These are phyloP conservation scores for Mangifera indica DNA, from an alignment of 345 rosid species.

Conservation along the genomic window DNA sequence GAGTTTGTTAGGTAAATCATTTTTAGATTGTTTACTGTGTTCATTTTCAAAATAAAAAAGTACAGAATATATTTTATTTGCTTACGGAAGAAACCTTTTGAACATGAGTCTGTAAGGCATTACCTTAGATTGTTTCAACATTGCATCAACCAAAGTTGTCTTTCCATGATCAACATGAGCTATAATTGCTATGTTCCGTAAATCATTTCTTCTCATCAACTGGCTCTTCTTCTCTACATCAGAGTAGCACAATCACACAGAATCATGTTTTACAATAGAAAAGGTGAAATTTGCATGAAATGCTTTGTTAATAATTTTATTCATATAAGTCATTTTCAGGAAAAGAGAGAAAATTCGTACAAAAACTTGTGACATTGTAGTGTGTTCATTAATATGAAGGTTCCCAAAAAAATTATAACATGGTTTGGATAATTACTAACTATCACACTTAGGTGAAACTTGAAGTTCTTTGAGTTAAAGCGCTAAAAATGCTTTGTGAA, in stretches of 20 bases:
- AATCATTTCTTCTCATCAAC: constrained; percentile 66
- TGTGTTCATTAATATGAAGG: too few relatives aligned
- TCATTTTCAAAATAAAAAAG: too few relatives aligned
- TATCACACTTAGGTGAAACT: too few relatives aligned
- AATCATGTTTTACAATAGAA: not conserved
- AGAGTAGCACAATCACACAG: constrained; percentile 18
- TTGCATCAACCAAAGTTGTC: constrained; percentile 96
- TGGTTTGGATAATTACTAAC: too few relatives aligned
- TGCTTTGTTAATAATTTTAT: not conserved
- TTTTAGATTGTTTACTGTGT: not conserved
- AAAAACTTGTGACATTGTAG: too few relatives aligned
- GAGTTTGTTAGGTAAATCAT: not conserved
- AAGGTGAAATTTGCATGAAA: not conserved
- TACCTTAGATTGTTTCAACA: constrained; percentile 95
- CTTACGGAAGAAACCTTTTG: not conserved
- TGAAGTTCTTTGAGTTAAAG: too few relatives aligned
- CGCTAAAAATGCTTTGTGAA: not conserved
- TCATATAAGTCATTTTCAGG: too few relatives aligned
- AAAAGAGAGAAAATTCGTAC: too few relatives aligned
- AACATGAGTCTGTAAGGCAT: not conserved
- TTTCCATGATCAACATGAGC: constrained; percentile 99
- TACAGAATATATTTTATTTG: not conserved
- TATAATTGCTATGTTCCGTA: constrained; percentile 92
- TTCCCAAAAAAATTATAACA: too few relatives aligned
- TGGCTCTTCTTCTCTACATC: constrained; percentile 66